phyloP scores from a whole-genome alignment of 768 basidiomycete species.

The Dacryopinax primogenitus region DNA sequence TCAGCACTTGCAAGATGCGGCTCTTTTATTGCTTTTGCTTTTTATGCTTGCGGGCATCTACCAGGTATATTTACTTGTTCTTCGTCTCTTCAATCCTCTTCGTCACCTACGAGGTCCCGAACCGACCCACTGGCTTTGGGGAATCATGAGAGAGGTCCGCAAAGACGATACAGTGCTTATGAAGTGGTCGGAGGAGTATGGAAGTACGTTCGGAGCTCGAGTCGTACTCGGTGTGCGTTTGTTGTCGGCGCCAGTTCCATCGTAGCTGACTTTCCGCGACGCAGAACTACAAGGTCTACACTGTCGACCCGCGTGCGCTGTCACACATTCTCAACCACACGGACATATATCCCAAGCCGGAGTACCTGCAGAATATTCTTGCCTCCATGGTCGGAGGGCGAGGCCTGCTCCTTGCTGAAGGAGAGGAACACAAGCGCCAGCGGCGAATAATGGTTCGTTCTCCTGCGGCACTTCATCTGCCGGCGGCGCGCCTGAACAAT shows the following conservation, averaged over 20 bases:
- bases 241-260: not conserved
- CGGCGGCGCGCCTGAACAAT: not conserved
- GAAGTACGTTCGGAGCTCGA: not conserved
- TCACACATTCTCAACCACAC: not conserved
- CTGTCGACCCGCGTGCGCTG: not conserved
- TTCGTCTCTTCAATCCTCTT: not conserved
- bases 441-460: slow-evolving; percentile 5
- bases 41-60: no score
- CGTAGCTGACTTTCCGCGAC: not conserved
- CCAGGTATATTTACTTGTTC: not conserved
- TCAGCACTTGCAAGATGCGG: no score
- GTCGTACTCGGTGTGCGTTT: not conserved
- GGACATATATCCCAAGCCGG: not conserved
- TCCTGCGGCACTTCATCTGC: not conserved
- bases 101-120: not conserved
- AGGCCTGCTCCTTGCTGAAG: slow-evolving; percentile 10
- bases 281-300: not conserved
- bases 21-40: no score
- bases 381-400: not conserved
- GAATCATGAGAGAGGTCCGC: not conserved
- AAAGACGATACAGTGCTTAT: not conserved
- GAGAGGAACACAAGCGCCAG: slow-evolving; percentile 10
- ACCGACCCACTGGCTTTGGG: not conserved
- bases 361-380: not conserved
- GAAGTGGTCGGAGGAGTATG: not conserved